Evolutionary conservation across 441 rosid genomes (phyloP).

Genomic region (Metrosideros polymorpha): DNA sequence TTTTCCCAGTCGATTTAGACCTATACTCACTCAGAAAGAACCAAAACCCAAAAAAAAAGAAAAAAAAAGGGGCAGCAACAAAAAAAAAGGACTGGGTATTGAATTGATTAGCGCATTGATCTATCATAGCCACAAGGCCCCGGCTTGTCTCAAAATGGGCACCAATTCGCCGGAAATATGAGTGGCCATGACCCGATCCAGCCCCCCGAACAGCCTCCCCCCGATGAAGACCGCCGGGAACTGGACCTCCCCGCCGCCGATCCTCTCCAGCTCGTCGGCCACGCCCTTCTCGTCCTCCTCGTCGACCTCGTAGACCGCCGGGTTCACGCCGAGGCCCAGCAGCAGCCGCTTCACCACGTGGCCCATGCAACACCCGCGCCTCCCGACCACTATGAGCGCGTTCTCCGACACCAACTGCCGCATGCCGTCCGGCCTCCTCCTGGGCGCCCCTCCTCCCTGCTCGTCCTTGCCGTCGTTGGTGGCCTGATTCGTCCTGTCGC

Average conservation of each 20-base stretch:
- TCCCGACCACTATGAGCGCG: constrained; percentile 70
- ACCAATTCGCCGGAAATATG: constrained; percentile 80
- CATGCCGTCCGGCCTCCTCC: constrained; percentile 8
- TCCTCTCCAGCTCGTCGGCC: constrained; percentile 25
- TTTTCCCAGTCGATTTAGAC: not conserved
- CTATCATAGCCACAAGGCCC: constrained; percentile 69
- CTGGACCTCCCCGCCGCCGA: constrained; percentile 23
- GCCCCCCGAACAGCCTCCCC: constrained; percentile 73
- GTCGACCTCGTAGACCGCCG: constrained; percentile 54
- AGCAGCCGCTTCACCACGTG: constrained; percentile 71
- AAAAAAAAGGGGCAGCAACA: too few relatives aligned
- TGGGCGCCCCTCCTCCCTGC: not conserved
- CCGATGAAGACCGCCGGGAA: constrained; percentile 83
- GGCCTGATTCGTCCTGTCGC: not conserved
- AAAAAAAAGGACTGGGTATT: not conserved
- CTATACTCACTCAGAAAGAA: not conserved
- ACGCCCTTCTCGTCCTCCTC: constrained; percentile 37
- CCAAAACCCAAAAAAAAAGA: not conserved
- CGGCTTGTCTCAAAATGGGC: constrained; percentile 70
- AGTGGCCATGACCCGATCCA: constrained; percentile 84
- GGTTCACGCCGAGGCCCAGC: constrained; percentile 72
- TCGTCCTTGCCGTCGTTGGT: not conserved
- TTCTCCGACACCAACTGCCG: constrained; percentile 45
- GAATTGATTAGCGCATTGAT: not conserved
- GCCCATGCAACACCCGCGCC: constrained; percentile 81